Conservation (phyloP, 1,284 basidiomycete species). For the Cryptococcus depauperatus region DNA sequence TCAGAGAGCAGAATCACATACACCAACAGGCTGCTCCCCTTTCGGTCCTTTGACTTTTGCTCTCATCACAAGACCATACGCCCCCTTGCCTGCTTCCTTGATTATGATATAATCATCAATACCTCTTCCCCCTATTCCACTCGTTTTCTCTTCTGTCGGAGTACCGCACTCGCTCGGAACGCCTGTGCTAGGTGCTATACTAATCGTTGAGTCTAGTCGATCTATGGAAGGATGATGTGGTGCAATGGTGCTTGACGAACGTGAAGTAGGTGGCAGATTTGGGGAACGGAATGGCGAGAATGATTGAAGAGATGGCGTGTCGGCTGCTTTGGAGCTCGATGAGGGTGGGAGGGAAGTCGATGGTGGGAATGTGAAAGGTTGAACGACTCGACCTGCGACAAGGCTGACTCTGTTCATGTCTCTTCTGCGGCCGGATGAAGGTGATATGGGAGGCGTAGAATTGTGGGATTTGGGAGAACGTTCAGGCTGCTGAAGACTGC, state of each 20-base stretch:
- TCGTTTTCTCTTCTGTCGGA: conserved; percentile 35
- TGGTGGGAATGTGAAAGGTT: conserved; percentile 38
- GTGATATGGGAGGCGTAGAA: conserved; percentile 21
- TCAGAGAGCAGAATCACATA: conserved; percentile 47
- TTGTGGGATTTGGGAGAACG: conserved; percentile 6
- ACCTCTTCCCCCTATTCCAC: conserved; percentile 41
- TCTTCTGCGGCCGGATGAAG: conserved; percentile 36
- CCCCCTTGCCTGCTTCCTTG: conserved; percentile 85
- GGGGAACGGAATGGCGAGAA: conserved; percentile 39
- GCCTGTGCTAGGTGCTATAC: conserved; percentile 36
- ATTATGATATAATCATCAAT: conserved; percentile 57
- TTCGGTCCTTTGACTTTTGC: conserved; percentile 68
- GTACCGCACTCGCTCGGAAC: conserved; percentile 39
- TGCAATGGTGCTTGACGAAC: background rate
- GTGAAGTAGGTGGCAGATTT: background rate
- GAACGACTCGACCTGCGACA: conserved; percentile 42
- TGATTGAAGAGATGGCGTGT: conserved; percentile 28
- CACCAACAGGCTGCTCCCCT: conserved; percentile 65
- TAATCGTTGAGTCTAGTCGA: conserved; percentile 33
- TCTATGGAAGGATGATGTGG: conserved; percentile 13
- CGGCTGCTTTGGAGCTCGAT: conserved; percentile 2
- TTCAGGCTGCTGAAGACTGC: conserved; percentile 10
- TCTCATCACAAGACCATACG: conserved; percentile 91
- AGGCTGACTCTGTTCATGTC: conserved; percentile 40
- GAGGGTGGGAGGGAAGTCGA: conserved; percentile 30